Evolutionary conservation across 768 basidiomycete species (phyloP).

Genomic region (Trametes villosa): DNA sequence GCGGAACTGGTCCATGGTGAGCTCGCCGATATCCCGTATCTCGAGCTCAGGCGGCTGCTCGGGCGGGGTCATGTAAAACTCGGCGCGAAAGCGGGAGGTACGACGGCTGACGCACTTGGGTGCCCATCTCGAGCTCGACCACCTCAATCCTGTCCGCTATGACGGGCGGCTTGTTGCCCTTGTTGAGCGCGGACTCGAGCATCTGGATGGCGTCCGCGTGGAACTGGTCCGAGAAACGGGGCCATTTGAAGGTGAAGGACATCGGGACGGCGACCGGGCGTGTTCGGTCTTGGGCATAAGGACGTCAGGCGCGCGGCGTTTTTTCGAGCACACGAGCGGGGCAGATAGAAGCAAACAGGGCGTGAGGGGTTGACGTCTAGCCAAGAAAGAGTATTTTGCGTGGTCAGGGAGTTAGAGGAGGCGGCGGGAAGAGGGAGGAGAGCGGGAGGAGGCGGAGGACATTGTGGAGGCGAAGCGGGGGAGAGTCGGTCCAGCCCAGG

Average conservation of each 20-base stretch:
- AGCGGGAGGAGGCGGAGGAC: constrained; percentile 13
- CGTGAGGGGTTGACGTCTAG: constrained; percentile 5
- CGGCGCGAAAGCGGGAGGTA: neutral
- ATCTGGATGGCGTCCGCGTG: constrained; percentile 95
- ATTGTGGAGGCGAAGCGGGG: constrained; percentile 16
- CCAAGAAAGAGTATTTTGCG: neutral
- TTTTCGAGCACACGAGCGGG: constrained; percentile 11
- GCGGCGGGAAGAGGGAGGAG: neutral
- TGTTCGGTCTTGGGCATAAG: constrained; percentile 12
- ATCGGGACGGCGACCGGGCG: constrained; percentile 40
- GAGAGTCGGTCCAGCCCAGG: constrained; percentile 10
- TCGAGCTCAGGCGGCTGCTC: constrained; percentile 92
- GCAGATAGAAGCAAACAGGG: neutral
- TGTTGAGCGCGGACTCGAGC: constrained; percentile 96
- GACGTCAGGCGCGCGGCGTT: neutral
- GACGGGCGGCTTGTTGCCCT: constrained; percentile 96
- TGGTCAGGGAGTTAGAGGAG: neutral
- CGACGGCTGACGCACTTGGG: constrained; percentile 62
- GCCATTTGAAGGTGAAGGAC: constrained; percentile 96
- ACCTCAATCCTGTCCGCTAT: constrained; percentile 98
- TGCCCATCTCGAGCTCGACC: constrained; percentile 98
- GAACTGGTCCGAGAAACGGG: constrained; percentile 95
- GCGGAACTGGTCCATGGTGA: constrained; percentile 93
- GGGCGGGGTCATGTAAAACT: constrained; percentile 1
- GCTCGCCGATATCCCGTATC: constrained; percentile 96